phyloP scores from a whole-genome alignment of 2,329 filamentous ascomycete species.

The Pseudogymnoascus sp. region DNA sequence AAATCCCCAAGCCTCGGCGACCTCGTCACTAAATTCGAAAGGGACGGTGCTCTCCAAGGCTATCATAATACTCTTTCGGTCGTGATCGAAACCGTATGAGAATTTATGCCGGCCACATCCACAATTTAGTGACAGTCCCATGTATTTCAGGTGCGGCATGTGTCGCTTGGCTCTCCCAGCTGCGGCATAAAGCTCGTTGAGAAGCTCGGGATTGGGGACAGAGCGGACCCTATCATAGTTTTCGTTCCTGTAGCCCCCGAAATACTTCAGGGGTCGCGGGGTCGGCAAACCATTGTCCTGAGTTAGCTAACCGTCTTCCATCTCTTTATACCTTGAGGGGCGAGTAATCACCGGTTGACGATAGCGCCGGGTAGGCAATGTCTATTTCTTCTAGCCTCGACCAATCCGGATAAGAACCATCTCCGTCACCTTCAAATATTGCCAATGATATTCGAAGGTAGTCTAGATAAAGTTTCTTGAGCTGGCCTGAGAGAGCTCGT shows the following conservation, averaged over 20 bases:
- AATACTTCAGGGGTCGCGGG: neutral
- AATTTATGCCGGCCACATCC: neutral
- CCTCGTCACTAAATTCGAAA: neutral
- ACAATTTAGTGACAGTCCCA: neutral
- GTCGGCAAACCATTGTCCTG: neutral
- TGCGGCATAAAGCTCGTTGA: neutral
- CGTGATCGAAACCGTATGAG: neutral
- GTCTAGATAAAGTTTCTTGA: neutral
- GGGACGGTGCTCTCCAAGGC: neutral
- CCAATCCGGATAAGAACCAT: neutral
- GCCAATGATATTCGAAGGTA: neutral
- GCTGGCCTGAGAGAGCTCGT: neutral
- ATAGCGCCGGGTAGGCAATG: neutral
- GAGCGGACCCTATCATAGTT: neutral
- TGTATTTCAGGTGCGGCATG: neutral
- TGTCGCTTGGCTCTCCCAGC: neutral
- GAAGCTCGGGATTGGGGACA: neutral
- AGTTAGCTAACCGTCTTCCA: neutral
- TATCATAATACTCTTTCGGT: neutral
- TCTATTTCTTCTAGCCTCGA: neutral
- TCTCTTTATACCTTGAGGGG: neutral
- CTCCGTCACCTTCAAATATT: neutral
- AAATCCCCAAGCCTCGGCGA: neutral
- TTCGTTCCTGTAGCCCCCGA: no score
- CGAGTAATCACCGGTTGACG: neutral